These are phyloP conservation scores for Penicillium sclerotiorum DNA, from an alignment of 2,329 filamentous ascomycete genomes.

Conservation along the genomic window DNA sequence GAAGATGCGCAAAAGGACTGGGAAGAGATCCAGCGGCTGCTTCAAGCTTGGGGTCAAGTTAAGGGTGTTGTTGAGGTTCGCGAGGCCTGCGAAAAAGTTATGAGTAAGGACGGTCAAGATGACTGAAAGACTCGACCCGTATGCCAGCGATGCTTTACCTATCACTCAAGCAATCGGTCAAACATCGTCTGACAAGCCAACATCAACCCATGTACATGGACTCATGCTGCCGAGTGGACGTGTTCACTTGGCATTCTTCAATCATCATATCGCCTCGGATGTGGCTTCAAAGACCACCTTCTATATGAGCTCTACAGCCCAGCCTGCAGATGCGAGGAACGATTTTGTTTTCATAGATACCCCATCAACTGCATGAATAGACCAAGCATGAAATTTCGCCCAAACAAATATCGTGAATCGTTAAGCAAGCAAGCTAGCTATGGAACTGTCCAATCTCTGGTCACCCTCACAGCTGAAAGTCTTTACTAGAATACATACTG, in stretches of 20 bases:
- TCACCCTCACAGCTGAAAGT: conserved; percentile 24
- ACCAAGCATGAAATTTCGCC: not conserved
- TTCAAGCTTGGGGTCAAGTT: conserved; percentile 47
- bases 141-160: not conserved
- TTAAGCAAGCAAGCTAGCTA: not conserved
- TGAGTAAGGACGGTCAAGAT: conserved; percentile 29
- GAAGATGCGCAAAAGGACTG: conserved; percentile 48
- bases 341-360: conserved; percentile 4
- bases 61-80: conserved; percentile 47
- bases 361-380: conserved; percentile 1
- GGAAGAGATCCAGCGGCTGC: conserved; percentile 40
- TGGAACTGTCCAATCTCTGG: conserved; percentile 10
- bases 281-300: not conserved
- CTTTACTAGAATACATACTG: conserved; percentile 46
- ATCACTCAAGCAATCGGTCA: too few species aligned
- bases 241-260: not conserved
- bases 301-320: not conserved
- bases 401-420: not conserved
- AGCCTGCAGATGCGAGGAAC: not conserved
- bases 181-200: too few species aligned
- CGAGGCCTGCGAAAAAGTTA: conserved; percentile 42
- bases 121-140: conserved; percentile 21
- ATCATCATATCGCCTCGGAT: not conserved
- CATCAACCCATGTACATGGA: not conserved
- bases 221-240: not conserved